phyloP scores from a whole-genome alignment of 306 rosid species.

The Styphnolobium japonicum region DNA sequence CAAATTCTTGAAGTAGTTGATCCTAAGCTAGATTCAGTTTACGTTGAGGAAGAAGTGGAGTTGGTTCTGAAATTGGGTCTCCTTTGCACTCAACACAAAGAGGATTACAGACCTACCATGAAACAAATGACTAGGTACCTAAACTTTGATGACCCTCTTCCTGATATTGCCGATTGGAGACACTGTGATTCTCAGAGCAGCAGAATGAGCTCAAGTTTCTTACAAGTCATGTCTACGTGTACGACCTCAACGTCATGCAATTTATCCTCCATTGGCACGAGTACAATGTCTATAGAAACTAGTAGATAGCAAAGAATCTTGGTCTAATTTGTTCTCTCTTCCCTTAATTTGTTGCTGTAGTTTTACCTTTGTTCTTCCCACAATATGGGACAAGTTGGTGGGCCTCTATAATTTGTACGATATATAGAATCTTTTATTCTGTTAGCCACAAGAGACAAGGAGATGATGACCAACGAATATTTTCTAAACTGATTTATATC shows the following conservation, averaged over 20 bases:
- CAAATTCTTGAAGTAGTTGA: conserved; percentile 43
- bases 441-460: too few species aligned
- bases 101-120: conserved; percentile 61
- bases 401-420: too few species aligned
- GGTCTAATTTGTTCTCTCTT: not conserved
- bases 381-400: not conserved
- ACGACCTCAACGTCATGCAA: not conserved
- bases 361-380: not conserved
- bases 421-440: too few species aligned
- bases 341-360: conserved; percentile 17
- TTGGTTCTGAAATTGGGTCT: conserved; percentile 65
- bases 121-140: conserved; percentile 50
- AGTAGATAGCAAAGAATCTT: conserved; percentile 40
- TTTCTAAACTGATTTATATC: too few species aligned
- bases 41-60: conserved; percentile 47
- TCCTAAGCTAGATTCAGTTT: conserved; percentile 39
- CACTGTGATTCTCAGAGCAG: conserved; percentile 18
- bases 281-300: conserved; percentile 30
- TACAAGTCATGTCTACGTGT: conserved; percentile 13
- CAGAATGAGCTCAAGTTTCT: conserved; percentile 23
- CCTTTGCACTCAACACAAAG: conserved; percentile 43
- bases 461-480: too few species aligned
- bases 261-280: conserved; percentile 30
- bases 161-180: conserved; percentile 37
- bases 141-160: conserved; percentile 51